Conservation (phyloP, 2,329 filamentous ascomycete species). For the Aspergillus tubingensis region DNA sequence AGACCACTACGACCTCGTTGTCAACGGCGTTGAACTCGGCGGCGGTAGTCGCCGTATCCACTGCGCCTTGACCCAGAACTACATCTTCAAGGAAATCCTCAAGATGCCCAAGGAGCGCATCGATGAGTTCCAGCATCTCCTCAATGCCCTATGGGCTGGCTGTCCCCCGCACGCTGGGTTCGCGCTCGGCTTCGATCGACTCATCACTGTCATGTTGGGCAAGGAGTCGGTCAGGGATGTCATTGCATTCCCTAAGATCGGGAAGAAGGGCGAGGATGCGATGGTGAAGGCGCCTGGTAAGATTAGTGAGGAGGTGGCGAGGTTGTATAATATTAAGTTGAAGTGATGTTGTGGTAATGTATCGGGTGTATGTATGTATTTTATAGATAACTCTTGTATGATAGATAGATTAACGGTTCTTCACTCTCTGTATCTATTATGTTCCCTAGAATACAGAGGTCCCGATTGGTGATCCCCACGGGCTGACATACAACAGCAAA, state of each 20-base stretch:
- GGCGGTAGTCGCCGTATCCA: constrained; percentile 94
- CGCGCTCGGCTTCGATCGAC: constrained; percentile 85
- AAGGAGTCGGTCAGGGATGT: constrained; percentile 83
- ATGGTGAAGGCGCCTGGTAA: constrained; percentile 75
- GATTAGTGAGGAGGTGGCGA: constrained; percentile 62
- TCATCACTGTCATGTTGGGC: constrained; percentile 77
- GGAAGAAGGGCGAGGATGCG: constrained; percentile 82
- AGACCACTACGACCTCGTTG: constrained; percentile 92
- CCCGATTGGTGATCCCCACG: too few relatives aligned
- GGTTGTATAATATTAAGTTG: constrained; percentile 58
- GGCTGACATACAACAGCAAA: too few relatives aligned
- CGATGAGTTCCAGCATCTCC: constrained; percentile 79
- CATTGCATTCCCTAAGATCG: constrained; percentile 94
- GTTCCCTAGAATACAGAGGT: too few relatives aligned
- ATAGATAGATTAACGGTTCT: too few relatives aligned
- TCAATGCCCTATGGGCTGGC: constrained; percentile 77
- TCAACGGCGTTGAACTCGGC: constrained; percentile 93
- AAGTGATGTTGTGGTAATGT: not conserved
- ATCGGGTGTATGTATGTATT: not conserved
- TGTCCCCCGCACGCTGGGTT: constrained; percentile 95
- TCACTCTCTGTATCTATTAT: not conserved
- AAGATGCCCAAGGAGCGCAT: constrained; percentile 72
- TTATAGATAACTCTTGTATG: too few relatives aligned
- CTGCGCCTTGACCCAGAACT: constrained; percentile 76
- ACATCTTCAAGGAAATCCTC: constrained; percentile 79